A percentile compares a stretch with the other conserved stretches of the same genome.
phyloP scores from a whole-genome alignment of 768 basidiomycete genomes.

The Trametes punicea region DNA sequence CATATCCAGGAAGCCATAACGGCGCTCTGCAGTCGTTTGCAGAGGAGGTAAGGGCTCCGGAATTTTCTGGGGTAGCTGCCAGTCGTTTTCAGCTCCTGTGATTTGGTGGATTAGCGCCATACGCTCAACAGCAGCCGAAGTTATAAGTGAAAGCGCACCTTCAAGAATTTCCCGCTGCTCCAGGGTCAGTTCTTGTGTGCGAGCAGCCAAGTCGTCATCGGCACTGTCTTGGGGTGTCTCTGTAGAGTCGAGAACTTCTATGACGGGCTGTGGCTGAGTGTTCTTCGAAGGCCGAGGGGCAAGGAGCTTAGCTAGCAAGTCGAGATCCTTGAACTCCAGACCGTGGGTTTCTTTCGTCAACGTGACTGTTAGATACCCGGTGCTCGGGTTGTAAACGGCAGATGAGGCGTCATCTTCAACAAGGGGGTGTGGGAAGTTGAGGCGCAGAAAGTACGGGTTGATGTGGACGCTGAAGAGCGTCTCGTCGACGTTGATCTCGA shows the following conservation, averaged over 20 bases:
- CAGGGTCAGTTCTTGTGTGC: slow-evolving; percentile 45
- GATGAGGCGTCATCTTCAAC: slow-evolving; percentile 65
- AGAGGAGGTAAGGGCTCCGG: slow-evolving; percentile 40
- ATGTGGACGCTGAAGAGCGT: slow-evolving; percentile 69
- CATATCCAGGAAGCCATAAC: slow-evolving; percentile 75
- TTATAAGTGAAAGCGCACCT: slow-evolving; percentile 37
- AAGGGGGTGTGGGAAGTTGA: slow-evolving; percentile 67
- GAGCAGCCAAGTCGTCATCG: slow-evolving; percentile 41
- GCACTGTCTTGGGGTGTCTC: slow-evolving; percentile 20
- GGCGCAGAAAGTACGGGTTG: slow-evolving; percentile 80
- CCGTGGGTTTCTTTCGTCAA: slow-evolving; percentile 66
- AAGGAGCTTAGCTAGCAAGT: slow-evolving; percentile 72
- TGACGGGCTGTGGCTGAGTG: slow-evolving; percentile 35
- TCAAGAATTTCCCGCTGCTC: slow-evolving; percentile 50
- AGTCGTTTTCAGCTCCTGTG: slow-evolving; percentile 78
- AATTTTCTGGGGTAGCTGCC: slow-evolving; percentile 69
- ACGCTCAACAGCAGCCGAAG: neutral
- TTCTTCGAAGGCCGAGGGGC: slow-evolving; percentile 53
- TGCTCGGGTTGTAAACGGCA: slow-evolving; percentile 70
- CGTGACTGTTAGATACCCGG: slow-evolving; percentile 75
- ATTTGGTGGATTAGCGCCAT: neutral
- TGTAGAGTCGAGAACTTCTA: slow-evolving; percentile 52
- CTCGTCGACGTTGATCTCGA: slow-evolving; percentile 74
- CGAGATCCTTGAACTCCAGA: slow-evolving; percentile 71
- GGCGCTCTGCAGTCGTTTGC: slow-evolving; percentile 41